Base-by-base conservation (phyloP, 345 rosid genomes). In the Acer yangbiense region DNA sequence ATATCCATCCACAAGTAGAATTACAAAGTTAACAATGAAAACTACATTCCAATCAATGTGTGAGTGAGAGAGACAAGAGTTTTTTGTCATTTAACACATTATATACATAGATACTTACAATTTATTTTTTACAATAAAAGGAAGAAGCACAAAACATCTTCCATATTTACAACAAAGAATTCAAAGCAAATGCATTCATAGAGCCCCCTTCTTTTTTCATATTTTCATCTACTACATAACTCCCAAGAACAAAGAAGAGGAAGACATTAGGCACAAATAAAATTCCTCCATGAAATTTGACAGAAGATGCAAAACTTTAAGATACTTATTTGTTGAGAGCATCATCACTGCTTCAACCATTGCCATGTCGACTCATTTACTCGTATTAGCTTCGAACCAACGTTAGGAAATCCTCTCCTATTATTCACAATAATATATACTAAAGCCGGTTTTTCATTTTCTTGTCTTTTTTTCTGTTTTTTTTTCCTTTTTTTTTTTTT, bases 81-180 rank as follows among this genome's bases (percentile, higher is more conserved):
- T 58, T 43, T 21, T 57, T 20, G 35, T 54, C 35, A 50, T 5
- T 32, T 21, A 27, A 68, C 48, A 35, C 4, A 66, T 55, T 78
- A 80, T 78, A 73, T 71, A 75, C 82, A 80, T 57, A 74, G 10
- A 70, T 48, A 62, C 5, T 20, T 11, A 2, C 65, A 75, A 41
- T 29, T 32, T 14, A n/a, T n/a, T 78, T 55, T 77, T 76, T 71
- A 78, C 82, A 80, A 10, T 5, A 39, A 55, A 0, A 41, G 16
- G 14, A 67, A 18, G 58, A 72, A 48, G 20, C 69, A 61, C 29
- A 35, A 60, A 66, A 16, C 41, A 18, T 71, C 20, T 61, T 79
- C 58, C 68, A 63, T 27, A 74, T 63, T 61, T 79, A 81, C 86
- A 81, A n/a, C 17, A 83, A 86, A 75, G 85, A 86, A 83, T 83